phyloP scores from a whole-genome alignment of 2,329 filamentous ascomycete genomes.

The Tolypocladium album region DNA sequence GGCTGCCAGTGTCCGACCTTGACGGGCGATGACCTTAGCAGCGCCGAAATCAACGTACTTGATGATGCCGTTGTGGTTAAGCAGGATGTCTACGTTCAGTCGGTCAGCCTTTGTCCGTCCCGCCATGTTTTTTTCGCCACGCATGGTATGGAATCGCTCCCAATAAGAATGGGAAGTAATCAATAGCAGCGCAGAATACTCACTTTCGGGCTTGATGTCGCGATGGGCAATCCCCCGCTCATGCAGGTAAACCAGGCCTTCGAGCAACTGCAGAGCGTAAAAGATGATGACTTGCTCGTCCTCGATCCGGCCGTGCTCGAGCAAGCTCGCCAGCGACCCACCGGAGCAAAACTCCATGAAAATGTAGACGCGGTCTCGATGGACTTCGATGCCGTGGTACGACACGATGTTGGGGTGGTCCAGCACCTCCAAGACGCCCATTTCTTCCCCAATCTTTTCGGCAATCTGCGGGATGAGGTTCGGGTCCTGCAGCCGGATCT shows the following conservation, averaged over 20 bases:
- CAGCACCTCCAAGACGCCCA: constrained; percentile 89
- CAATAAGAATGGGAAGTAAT: neutral
- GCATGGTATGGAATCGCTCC: neutral
- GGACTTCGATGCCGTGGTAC: constrained; percentile 96
- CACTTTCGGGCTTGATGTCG: constrained; percentile 95
- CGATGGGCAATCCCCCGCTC: constrained; percentile 87
- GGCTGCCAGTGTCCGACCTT: constrained; percentile 71
- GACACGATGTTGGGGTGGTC: constrained; percentile 97
- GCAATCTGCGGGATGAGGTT: constrained; percentile 92
- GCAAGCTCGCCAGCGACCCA: constrained; percentile 75
- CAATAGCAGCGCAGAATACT: constrained; percentile 24
- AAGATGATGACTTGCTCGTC: constrained; percentile 98
- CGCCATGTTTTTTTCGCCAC: neutral
- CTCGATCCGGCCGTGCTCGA: constrained; percentile 94
- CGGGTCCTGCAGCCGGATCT: constrained; percentile 93
- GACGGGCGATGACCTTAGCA: constrained; percentile 89
- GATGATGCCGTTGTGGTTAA: constrained; percentile 96
- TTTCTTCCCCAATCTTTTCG: constrained; percentile 89
- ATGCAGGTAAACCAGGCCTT: constrained; percentile 88
- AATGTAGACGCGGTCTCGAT: constrained; percentile 98
- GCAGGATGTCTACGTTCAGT: constrained; percentile 61
- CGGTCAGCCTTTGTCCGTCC: constrained; percentile 7
- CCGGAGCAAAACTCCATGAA: constrained; percentile 99
- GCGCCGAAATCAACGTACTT: constrained; percentile 99
- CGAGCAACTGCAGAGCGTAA: constrained; percentile 85